Evolutionary conservation across 2,329 filamentous ascomycete genomes (phyloP).

Genomic region (Monosporascus sp.): DNA sequence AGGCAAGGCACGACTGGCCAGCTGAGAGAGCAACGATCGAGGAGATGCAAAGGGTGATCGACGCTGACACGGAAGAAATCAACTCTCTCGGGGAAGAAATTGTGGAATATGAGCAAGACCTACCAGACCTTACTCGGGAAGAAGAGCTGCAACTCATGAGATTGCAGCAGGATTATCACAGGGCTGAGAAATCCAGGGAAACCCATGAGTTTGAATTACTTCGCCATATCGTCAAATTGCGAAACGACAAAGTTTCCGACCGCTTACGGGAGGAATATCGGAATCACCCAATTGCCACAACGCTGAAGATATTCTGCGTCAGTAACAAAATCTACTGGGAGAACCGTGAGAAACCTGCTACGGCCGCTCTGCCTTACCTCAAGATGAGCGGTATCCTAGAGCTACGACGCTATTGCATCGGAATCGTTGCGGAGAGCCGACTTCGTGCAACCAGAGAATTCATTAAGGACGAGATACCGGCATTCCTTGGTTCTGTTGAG

Average conservation of each 20-base stretch:
- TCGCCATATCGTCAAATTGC: conserved; percentile 30
- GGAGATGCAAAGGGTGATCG: conserved; percentile 29
- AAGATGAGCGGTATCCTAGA: conserved; percentile 36
- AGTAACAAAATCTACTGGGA: conserved; percentile 40
- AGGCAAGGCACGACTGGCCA: not conserved
- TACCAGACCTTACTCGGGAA: too few species aligned
- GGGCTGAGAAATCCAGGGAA: too few species aligned
- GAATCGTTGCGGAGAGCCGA: conserved; percentile 38
- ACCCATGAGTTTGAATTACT: conserved; percentile 15
- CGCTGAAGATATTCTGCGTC: conserved; percentile 36
- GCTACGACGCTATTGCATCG: conserved; percentile 38
- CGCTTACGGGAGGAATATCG: conserved; percentile 26
- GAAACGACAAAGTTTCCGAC: conserved; percentile 30
- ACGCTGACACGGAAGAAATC: too few species aligned
- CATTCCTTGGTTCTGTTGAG: conserved; percentile 33
- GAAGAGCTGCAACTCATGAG: too few species aligned
- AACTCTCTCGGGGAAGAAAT: too few species aligned
- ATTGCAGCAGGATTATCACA: too few species aligned
- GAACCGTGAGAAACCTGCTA: conserved; percentile 21
- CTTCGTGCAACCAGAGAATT: conserved; percentile 30
- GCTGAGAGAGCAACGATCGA: conserved; percentile 25
- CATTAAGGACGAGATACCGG: conserved; percentile 35
- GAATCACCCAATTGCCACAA: conserved; percentile 12
- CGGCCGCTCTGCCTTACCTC: conserved; percentile 27
- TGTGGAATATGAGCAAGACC: too few species aligned